These are phyloP conservation scores for Vitis vinifera DNA, from an alignment of 164 flowering plant species.

Conservation along the genomic window ASM3070453v1 NC_081815.1:2163001-2163500, in stretches of 20 bases:
- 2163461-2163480: background rate
- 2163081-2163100: too few species aligned
- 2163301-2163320: background rate
- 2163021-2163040: too few species aligned
- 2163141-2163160: background rate
- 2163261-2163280: conserved; percentile 69
- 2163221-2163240: conserved; percentile 59
- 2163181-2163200: conserved; percentile 68
- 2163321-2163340: background rate
- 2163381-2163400: background rate
- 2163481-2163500: too few species aligned
- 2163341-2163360: background rate
- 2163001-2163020: too few species aligned
- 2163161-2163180: background rate
- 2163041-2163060: too few species aligned
- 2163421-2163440: too few species aligned
- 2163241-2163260: conserved; percentile 74
- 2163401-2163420: too few species aligned
- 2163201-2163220: conserved; percentile 82
- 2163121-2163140: background rate
- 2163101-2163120: too few species aligned
- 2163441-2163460: background rate
- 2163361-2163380: background rate
- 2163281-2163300: conserved; percentile 52
- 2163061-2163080: too few species aligned